Evolutionary conservation across 768 basidiomycete genomes (phyloP).

Genomic region (Leccinum pellstonianum): DNA sequence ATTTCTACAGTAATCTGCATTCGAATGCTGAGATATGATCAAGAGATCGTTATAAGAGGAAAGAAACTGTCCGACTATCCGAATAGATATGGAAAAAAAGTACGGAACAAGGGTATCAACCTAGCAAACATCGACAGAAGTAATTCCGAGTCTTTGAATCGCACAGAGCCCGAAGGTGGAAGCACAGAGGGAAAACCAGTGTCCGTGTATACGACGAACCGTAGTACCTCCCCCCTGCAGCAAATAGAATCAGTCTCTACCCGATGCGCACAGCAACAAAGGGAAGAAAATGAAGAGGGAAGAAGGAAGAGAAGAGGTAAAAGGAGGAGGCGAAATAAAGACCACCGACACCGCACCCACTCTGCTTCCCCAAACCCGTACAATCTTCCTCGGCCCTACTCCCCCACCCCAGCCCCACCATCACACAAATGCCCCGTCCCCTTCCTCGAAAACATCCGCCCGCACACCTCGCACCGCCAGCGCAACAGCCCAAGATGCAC

Average conservation of each 20-base stretch:
- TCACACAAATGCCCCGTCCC: conserved; percentile 16
- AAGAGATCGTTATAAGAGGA: neutral
- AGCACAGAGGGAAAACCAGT: neutral
- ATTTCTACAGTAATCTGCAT: neutral
- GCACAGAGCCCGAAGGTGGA: neutral
- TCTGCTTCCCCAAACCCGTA: neutral
- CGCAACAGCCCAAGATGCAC: conserved; percentile 19
- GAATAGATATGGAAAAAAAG: neutral
- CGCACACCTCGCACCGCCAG: conserved; percentile 17
- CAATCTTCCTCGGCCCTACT: neutral
- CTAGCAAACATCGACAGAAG: neutral
- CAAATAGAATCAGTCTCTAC: neutral
- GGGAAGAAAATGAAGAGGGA: neutral
- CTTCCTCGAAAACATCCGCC: conserved; percentile 18
- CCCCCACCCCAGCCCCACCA: neutral
- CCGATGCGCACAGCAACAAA: neutral
- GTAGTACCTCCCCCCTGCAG: neutral
- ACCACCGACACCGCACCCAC: neutral
- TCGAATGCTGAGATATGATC: neutral
- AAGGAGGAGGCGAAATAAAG: neutral
- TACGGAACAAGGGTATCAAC: neutral
- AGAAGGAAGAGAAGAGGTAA: neutral
- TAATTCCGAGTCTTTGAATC: neutral
- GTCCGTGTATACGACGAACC: neutral
- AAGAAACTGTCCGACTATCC: neutral